Base-by-base conservation (phyloP, 192 early-diverging fungal species). In the Coemansia sp. region DNA sequence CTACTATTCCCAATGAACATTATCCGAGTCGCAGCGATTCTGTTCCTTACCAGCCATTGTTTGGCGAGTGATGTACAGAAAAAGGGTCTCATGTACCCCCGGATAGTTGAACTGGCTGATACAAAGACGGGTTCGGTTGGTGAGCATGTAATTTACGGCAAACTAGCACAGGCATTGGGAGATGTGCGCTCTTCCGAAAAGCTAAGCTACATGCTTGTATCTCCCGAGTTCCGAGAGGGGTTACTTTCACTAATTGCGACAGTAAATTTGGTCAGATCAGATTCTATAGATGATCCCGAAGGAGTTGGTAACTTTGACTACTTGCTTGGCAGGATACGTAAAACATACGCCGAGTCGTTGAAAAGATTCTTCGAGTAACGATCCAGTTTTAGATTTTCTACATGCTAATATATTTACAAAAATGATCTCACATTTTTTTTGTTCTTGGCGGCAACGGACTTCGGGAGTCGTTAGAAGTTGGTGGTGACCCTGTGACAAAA, bases 301-400 rank as follows among this genome's bases (percentile, higher is more conserved):
- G 80, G 74, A 9, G 64, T 62, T n/a, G 60, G 70, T 4, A 82
- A 77, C 26, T 55, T 76, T 28, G 80, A 82, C 28, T 82, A 72
- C 26, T 28, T 82, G 55, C 37, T 74, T 26, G 40, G 32, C 14
- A 71, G 75, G 2, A 71, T 82, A 50, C 70, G 66, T 14, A 32
- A 38, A n/a, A 74, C 72, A 2, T 82, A 76, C 50, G 23, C 42
- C 1, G 65, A 73, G 33, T 82, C 71, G 3, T 16, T 73, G 33
- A 46, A 53, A 32, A 55, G 49, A 52, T 81, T 63, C 49, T 81
- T 70, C 55, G 72, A 50, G 1, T 60, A 63, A 33, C 55, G 33
- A 32, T 32, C 16, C 46, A 49, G 19, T n/a, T n/a, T 3, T n/a
- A 49, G 47, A 21, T 19, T 9, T 21, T 21, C 47, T 49, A 19